Percentiles rank a stretch among this genome's conserved stretches.
phyloP scores from a whole-genome alignment of 768 basidiomycete genomes.

The Fistulinella prunicolor region DNA sequence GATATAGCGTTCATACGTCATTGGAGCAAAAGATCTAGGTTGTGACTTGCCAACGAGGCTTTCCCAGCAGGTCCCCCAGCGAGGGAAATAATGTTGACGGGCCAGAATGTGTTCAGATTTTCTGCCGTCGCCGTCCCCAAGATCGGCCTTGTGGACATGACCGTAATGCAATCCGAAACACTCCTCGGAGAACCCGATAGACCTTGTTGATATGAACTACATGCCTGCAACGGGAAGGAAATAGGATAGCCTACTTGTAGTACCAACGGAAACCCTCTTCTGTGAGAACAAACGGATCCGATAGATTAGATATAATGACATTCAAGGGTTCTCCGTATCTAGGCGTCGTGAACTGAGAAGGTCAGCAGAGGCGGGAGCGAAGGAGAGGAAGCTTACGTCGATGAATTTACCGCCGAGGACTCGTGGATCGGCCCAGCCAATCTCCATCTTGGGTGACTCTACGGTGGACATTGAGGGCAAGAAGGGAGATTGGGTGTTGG shows the following conservation, averaged over 20 bases:
- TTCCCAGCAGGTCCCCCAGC: slow-evolving; percentile 89
- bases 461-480: neutral
- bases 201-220: slow-evolving; percentile 39
- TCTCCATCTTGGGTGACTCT: slow-evolving; percentile 21
- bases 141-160: slow-evolving; percentile 69
- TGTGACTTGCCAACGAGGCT: slow-evolving; percentile 55
- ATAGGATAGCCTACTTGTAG: slow-evolving; percentile 47
- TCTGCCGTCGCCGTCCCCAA: slow-evolving; percentile 78
- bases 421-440: slow-evolving; percentile 67
- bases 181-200: slow-evolving; percentile 79
- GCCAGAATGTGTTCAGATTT: slow-evolving; percentile 69
- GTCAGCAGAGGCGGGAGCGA: neutral
- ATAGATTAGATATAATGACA: slow-evolving; percentile 73
- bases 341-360: slow-evolving; percentile 58
- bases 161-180: slow-evolving; percentile 81
- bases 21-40: neutral
- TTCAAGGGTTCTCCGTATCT: slow-evolving; percentile 80
- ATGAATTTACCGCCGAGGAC: slow-evolving; percentile 68
- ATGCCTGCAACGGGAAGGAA: neutral
- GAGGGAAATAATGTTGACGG: slow-evolving; percentile 74
- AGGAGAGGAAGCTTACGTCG: slow-evolving; percentile 52
- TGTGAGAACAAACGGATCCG: slow-evolving; percentile 78
- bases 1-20: slow-evolving; percentile 1
- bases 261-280: slow-evolving; percentile 68
- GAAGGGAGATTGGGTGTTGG: slow-evolving; percentile 9